Conservation (phyloP, 148 eudicot species). For the Rhododendron henanense region DNA sequence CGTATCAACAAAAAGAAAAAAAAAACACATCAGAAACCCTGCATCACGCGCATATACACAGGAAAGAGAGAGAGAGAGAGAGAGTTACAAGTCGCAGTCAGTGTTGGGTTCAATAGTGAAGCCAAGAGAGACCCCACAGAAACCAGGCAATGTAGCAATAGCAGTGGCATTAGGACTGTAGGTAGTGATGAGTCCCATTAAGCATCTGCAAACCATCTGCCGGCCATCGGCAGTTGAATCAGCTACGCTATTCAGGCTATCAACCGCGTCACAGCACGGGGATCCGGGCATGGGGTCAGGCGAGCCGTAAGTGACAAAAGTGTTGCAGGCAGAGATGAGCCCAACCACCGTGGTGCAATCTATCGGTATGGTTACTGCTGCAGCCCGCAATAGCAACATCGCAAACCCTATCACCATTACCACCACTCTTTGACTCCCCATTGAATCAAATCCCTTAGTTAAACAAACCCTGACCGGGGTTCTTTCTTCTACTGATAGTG, state of each 20-base stretch:
- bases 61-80: not conserved
- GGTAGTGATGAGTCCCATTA: conserved; percentile 66
- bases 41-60: not conserved
- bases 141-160: conserved; percentile 80
- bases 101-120: conserved; percentile 74
- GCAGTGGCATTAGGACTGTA: conserved; percentile 68
- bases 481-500: not conserved
- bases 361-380: not conserved
- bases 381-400: conserved; percentile 14
- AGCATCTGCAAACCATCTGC: conserved; percentile 55
- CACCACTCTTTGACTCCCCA: not conserved
- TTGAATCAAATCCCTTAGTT: not conserved
- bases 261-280: conserved; percentile 75
- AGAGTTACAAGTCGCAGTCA: conserved; percentile 57
- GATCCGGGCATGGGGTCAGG: conserved; percentile 84
- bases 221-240: conserved; percentile 35
- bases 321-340: conserved; percentile 65
- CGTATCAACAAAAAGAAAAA: not conserved
- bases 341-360: conserved; percentile 69
- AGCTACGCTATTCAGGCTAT: conserved; percentile 40
- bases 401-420: not conserved
- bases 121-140: conserved; percentile 86
- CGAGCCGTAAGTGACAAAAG: conserved; percentile 60
- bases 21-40: not conserved
- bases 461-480: not conserved